Base-by-base conservation (phyloP, 2,329 filamentous ascomycete species). In the Calonectria ilicicola region DNA sequence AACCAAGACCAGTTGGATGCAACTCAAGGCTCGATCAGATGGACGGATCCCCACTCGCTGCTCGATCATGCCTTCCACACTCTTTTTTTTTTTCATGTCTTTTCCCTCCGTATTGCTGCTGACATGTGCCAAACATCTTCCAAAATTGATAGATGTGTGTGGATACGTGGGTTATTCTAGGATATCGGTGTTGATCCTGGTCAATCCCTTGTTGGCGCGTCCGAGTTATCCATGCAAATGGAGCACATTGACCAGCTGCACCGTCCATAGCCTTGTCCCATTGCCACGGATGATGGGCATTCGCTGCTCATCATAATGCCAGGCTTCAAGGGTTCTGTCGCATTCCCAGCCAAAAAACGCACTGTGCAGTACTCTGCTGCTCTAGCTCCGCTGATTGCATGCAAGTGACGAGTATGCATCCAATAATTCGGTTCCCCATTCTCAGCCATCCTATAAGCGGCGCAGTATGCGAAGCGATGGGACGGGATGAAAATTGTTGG, bases 71-170 rank as follows among this genome's bases (percentile, higher is more conserved):
- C 38, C 9, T 27, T 49, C 27, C n/a, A 14, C 5, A 15, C 27
- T 7, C 27, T 3, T 29, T 14, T 10, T 44, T 58, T 19, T 19
- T 17, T 53, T 65, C 9, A 47, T 29, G 35, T 32, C 9, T 32
- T 32, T 32, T 32, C 12, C 23, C 6, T 29, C 26, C 12, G 5
- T n/a, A 2, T 38, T 15, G 17, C 4, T 63, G 67, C 70, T 70
- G 70, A 70, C 70, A 70, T 63, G 69, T 72, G 44, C 62, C 62
- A 64, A 64, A 17, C 46, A 10, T 46, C 67, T 14, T 44, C 35
- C 35, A 9, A 21, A 32, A 29, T 35, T 44, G 44, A 35, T 53
- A 26, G 17, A 40, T 63, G 42, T 56, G 42, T 56, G 63, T 63
- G 63, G 69, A 53, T 63, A 64, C 56, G 58, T 56, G 56, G 38